Evolutionary conservation across 2,329 filamentous ascomycete genomes (phyloP).

Genomic region (Hortaea werneckii): DNA sequence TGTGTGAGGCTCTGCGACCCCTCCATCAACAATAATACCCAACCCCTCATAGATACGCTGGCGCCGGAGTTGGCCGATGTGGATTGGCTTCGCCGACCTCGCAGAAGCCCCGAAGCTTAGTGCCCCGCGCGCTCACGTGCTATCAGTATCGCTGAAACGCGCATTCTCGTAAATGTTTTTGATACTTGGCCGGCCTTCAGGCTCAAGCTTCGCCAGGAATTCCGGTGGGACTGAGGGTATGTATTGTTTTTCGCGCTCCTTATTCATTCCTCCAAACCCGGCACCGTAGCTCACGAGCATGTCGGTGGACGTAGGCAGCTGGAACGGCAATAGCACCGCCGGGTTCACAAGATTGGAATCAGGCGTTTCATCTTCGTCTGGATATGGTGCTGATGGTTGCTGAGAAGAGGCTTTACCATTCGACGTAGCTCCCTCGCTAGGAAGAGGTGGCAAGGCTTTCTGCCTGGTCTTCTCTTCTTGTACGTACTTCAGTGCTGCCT

Average conservation of each 20-base stretch:
- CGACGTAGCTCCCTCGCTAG: background rate
- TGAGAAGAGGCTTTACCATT: slow-evolving; percentile 6
- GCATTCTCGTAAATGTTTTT: slow-evolving; percentile 25
- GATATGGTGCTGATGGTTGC: slow-evolving; percentile 13
- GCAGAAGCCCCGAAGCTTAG: background rate
- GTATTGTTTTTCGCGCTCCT: slow-evolving; percentile 87
- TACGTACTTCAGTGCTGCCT: slow-evolving; percentile 80
- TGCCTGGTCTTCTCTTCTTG: slow-evolving; percentile 59
- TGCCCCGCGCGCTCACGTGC: background rate
- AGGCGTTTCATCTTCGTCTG: slow-evolving; percentile 57
- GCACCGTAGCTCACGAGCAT: slow-evolving; percentile 95
- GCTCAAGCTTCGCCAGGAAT: slow-evolving; percentile 79
- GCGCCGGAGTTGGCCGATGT: slow-evolving; percentile 4
- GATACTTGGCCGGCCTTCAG: slow-evolving; percentile 28
- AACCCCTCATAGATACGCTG: background rate
- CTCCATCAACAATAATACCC: too few relatives aligned
- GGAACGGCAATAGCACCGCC: slow-evolving; percentile 85
- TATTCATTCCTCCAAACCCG: slow-evolving; percentile 84
- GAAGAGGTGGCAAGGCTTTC: slow-evolving; percentile 11
- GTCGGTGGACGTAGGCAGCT: slow-evolving; percentile 89
- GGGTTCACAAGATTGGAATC: slow-evolving; percentile 76
- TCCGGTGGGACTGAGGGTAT: slow-evolving; percentile 91
- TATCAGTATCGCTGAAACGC: slow-evolving; percentile 19
- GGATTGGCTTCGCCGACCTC: background rate
- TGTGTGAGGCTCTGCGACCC: too few relatives aligned